A percentile compares a stretch with the other conserved stretches of the same genome.
Conservation (phyloP, 164 flowering plant species). For the Buxus sempervirens region DNA sequence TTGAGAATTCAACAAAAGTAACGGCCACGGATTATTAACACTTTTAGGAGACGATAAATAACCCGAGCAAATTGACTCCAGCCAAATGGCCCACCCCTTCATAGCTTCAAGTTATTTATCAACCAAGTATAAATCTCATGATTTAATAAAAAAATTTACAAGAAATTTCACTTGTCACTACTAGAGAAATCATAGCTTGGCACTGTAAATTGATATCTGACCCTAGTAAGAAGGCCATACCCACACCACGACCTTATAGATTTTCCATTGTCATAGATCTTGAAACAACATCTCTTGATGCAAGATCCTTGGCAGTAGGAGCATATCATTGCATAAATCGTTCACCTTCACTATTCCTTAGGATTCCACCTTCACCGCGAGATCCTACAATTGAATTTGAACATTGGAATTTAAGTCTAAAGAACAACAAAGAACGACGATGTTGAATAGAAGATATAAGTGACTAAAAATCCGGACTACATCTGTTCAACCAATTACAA, state of each 20-base stretch:
- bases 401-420: background rate
- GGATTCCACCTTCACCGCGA: slow-evolving; percentile 99
- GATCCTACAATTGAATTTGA: slow-evolving; percentile 52
- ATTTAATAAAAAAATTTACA: too few relatives aligned
- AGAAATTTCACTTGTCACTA: background rate
- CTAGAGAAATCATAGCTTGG: background rate
- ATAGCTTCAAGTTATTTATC: background rate
- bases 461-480: background rate
- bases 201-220: background rate
- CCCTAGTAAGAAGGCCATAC: slow-evolving; percentile 36
- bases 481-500: background rate
- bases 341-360: slow-evolving; percentile 98
- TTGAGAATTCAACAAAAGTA: background rate
- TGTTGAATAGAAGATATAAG: background rate
- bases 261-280: slow-evolving; percentile 99
- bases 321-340: slow-evolving; percentile 99
- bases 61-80: background rate
- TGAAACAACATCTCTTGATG: slow-evolving; percentile 98
- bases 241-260: slow-evolving; percentile 99
- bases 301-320: slow-evolving; percentile 99
- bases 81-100: background rate
- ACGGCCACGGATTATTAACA: background rate
- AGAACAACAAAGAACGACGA: background rate
- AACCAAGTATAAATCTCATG: background rate
- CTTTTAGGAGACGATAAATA: background rate